Percentiles rank a stretch among this genome's conserved stretches.
Evolutionary conservation across 768 basidiomycete genomes (phyloP).

Genomic region (Tulasnella sp.): DNA sequence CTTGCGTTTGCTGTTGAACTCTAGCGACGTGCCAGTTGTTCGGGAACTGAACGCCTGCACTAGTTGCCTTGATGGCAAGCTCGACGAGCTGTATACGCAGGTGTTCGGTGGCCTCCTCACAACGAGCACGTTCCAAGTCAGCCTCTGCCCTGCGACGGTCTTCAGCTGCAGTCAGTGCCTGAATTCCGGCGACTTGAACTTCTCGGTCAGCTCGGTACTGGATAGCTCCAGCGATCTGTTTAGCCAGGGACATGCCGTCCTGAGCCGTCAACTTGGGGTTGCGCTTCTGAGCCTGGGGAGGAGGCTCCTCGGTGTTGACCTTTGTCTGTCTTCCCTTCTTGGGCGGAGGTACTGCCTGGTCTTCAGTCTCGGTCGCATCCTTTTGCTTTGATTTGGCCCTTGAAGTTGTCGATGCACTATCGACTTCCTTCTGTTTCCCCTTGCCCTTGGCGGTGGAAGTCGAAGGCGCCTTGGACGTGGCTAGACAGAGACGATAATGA

Average conservation of each 20-base stretch:
- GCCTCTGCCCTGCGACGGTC: background rate
- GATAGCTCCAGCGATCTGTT: background rate
- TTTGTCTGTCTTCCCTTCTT: too few relatives aligned
- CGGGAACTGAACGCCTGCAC: background rate
- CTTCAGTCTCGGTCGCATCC: too few relatives aligned
- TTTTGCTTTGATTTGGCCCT: too few relatives aligned
- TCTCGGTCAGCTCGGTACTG: background rate
- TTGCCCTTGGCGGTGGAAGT: too few relatives aligned
- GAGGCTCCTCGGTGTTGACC: background rate
- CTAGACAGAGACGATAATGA: too few relatives aligned
- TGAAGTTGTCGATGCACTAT: too few relatives aligned
- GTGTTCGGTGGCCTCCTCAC: background rate
- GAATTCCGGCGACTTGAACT: background rate
- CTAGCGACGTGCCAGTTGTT: background rate
- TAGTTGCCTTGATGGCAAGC: background rate
- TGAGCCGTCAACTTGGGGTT: background rate
- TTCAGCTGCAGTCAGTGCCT: background rate
- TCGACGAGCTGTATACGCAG: background rate
- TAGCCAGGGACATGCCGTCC: background rate
- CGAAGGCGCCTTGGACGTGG: too few relatives aligned
- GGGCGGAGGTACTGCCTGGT: too few relatives aligned
- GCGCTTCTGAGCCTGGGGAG: background rate
- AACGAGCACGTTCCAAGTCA: background rate
- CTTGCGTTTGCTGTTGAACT: background rate
- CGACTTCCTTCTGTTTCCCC: background rate